Evolutionary conservation across 371 early-diverging fungal genomes (phyloP), one percentile per base, ranked within the genome.

Genomic region (Lichtheimia corymbifera): DNA sequence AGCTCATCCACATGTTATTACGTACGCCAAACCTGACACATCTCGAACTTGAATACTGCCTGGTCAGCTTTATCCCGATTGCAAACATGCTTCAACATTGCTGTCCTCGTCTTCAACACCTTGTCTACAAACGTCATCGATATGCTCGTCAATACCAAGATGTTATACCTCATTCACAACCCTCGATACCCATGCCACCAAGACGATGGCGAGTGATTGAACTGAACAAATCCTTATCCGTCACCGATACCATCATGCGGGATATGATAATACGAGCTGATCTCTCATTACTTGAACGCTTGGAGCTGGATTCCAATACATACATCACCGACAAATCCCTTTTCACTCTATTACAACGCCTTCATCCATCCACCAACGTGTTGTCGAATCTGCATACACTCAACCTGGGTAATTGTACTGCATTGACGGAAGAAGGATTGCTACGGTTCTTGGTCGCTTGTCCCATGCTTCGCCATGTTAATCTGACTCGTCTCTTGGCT

Each of bases 41-140:
- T 1, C 45, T 74, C 11, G 9, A n/a, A 0, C 14, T 74, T 13
- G 61, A 62, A 0, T 53, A 61, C 14, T 66, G 71, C 18, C 24
- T 66, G 3, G 62, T 74, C 13, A 60, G 65, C 42, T 60, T 74
- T 22, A 56, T 61, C 2, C 61, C 68, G 1, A 57, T 74, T 0
- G 20, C 68, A 13, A 63, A 63, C n/a, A 60, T 68, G 14, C 42
- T 71, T 3, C 22, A 40, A 42, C 15, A 52, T 18, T 56, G 58
- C 18, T 66, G 66, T 57, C 61, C 66, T 3, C 4, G 9, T 6
- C 58, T 67, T 5, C 9, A 54, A 28, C 42, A 20, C 15, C 7
- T 62, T 1, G 4, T 12, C 4, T 55, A 50, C 25, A 18, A 41
- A 2, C 55, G 51, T 1, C 62, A 62, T 50, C 62, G 44, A 5